These are phyloP conservation scores for Colletotrichum cereale DNA, from an alignment of 2,329 filamentous ascomycete species.

Conservation along the genomic window DNA sequence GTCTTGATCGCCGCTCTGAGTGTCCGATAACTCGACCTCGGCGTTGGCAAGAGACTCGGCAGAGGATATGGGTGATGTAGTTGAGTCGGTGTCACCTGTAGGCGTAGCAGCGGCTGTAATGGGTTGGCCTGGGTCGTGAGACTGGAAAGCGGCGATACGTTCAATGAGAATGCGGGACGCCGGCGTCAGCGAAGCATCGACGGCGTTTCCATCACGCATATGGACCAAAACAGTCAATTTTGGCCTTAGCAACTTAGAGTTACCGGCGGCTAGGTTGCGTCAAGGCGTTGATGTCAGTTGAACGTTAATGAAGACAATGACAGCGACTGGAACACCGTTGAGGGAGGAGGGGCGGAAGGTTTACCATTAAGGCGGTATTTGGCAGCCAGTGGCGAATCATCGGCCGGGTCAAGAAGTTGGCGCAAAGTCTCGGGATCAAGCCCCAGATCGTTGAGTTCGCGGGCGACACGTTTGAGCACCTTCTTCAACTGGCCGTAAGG, in stretches of 20 bases:
- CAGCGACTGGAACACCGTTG: neutral
- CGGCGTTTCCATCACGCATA: conserved; percentile 72
- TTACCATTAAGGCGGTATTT: conserved; percentile 69
- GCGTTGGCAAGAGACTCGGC: neutral
- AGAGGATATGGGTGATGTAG: neutral
- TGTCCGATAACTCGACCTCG: conserved; percentile 41
- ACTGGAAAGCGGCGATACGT: conserved; percentile 61
- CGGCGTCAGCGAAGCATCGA: conserved; percentile 76
- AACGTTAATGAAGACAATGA: neutral
- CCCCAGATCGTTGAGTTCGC: conserved; percentile 77
- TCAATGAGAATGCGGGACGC: conserved; percentile 74
- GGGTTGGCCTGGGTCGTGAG: conserved; percentile 3
- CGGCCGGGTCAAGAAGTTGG: conserved; percentile 68
- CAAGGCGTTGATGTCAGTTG: neutral
- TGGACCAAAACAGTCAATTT: conserved; percentile 79
- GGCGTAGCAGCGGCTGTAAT: neutral
- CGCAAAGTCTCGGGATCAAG: conserved; percentile 79
- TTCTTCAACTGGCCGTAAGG: conserved; percentile 90
- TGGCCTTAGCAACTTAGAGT: conserved; percentile 68
- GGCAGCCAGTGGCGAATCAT: conserved; percentile 60
- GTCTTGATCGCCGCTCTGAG: conserved; percentile 8
- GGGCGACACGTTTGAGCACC: conserved; percentile 83
- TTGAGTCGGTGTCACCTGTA: neutral
- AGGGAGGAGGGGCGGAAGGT: neutral
- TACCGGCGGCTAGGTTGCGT: conserved; percentile 49